These are phyloP conservation scores for Paramecium tetraurelia DNA, from an alignment of 73 alveolate species.

Conservation along the genomic window DNA sequence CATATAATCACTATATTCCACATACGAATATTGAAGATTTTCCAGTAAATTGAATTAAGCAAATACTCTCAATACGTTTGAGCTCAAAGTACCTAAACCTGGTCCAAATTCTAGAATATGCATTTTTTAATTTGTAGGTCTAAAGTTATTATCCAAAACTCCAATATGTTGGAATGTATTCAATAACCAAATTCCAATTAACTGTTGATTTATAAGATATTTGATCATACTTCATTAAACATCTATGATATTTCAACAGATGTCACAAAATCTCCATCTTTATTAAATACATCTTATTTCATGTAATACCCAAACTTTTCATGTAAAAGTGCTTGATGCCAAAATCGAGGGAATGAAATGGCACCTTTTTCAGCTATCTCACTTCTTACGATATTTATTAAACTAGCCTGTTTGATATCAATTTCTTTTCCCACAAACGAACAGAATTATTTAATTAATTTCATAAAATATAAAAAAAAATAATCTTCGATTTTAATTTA, in stretches of 20 bases:
- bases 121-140: conserved; percentile 52
- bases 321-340: conserved; percentile 11
- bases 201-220: conserved; percentile 31
- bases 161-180: conserved; percentile 49
- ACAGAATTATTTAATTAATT: neutral
- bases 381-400: neutral
- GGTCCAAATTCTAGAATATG: conserved; percentile 89
- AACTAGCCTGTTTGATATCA: neutral
- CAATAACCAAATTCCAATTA: conserved; percentile 74
- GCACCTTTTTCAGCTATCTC: neutral
- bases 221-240: conserved; percentile 83
- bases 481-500: neutral
- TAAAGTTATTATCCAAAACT: conserved; percentile 56
- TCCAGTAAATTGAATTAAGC: conserved; percentile 64
- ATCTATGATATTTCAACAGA: conserved; percentile 86
- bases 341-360: neutral
- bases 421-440: conserved; percentile 8
- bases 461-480: neutral
- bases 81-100: conserved; percentile 83
- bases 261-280: conserved; percentile 89
- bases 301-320: conserved; percentile 80
- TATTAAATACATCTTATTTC: conserved; percentile 79
- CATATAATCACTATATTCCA: conserved; percentile 69
- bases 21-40: conserved; percentile 61
- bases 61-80: conserved; percentile 79